phyloP scores from a whole-genome alignment of 257 asterid species.

The Solanum bukasovii region DNA sequence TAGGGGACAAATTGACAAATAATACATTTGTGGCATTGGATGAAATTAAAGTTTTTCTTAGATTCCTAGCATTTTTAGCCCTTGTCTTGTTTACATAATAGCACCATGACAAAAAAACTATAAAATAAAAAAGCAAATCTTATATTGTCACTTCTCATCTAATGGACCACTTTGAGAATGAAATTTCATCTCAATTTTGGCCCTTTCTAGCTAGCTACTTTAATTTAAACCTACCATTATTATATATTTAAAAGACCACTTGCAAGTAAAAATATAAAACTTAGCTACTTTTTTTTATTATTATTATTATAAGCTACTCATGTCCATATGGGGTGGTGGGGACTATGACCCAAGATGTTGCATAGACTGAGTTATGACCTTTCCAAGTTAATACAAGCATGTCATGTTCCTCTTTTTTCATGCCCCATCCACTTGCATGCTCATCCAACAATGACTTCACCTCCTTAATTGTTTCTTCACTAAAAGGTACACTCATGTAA shows the following conservation, averaged over 20 bases:
- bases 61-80: not conserved
- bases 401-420: conserved; percentile 63
- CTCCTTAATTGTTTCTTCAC: conserved; percentile 52
- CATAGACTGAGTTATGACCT: conserved; percentile 61
- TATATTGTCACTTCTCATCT: not conserved
- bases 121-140: not conserved
- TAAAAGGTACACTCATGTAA: conserved; percentile 29
- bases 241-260: not conserved
- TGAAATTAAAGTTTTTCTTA: not conserved
- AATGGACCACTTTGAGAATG: not conserved
- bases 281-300: not conserved
- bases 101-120: not conserved
- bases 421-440: conserved; percentile 88
- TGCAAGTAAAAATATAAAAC: not conserved
- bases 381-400: conserved; percentile 73
- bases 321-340: conserved; percentile 25
- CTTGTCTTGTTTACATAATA: not conserved
- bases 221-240: not conserved
- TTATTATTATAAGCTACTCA: not conserved
- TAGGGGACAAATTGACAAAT: not conserved
- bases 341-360: conserved; percentile 44
- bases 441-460: conserved; percentile 52
- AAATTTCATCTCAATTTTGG: not conserved
- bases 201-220: not conserved
- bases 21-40: not conserved